Percentiles rank a stretch among this genome's conserved stretches.
These are phyloP conservation scores for Psilocybe subaeruginosa DNA, from an alignment of 768 basidiomycete species.

Conservation along the genomic window DNA sequence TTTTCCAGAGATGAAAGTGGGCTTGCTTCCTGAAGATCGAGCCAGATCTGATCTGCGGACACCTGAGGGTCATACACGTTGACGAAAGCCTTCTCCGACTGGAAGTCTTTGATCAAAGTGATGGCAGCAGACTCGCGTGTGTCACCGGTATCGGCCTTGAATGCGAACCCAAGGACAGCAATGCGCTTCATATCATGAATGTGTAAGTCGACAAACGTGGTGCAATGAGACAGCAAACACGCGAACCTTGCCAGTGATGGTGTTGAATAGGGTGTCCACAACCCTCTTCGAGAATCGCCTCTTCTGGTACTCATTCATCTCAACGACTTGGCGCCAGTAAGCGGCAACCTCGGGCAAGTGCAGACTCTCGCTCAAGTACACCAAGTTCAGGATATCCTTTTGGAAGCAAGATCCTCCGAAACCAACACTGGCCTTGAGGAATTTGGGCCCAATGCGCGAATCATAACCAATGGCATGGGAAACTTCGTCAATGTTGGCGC, in stretches of 20 bases:
- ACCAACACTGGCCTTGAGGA: constrained; percentile 93
- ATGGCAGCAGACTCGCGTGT: constrained; percentile 98
- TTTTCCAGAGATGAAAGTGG: constrained; percentile 63
- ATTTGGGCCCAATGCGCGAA: constrained; percentile 90
- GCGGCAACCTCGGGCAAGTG: constrained; percentile 96
- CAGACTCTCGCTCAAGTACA: constrained; percentile 93
- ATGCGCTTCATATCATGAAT: constrained; percentile 61
- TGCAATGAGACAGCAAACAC: not conserved
- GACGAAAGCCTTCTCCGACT: constrained; percentile 83
- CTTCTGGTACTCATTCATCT: constrained; percentile 99
- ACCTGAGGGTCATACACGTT: constrained; percentile 95
- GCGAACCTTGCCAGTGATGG: constrained; percentile 89
- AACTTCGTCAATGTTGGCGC: constrained; percentile 98
- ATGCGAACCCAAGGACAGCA: constrained; percentile 96
- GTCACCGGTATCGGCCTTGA: constrained; percentile 99
- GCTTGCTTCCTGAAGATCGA: constrained; percentile 70
- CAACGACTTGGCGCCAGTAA: constrained; percentile 97
- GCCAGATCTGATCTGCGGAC: constrained; percentile 84
- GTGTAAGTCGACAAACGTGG: constrained; percentile 6
- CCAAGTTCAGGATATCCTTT: constrained; percentile 98
- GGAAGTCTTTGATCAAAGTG: constrained; percentile 92
- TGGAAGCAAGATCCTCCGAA: constrained; percentile 99
- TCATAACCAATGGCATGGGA: constrained; percentile 93
- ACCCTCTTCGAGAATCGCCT: constrained; percentile 93
- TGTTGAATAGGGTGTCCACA: constrained; percentile 98